These are phyloP conservation scores for Trichoderma oligosporum DNA, from an alignment of 2,329 filamentous ascomycete species.

Conservation along the genomic window DNA sequence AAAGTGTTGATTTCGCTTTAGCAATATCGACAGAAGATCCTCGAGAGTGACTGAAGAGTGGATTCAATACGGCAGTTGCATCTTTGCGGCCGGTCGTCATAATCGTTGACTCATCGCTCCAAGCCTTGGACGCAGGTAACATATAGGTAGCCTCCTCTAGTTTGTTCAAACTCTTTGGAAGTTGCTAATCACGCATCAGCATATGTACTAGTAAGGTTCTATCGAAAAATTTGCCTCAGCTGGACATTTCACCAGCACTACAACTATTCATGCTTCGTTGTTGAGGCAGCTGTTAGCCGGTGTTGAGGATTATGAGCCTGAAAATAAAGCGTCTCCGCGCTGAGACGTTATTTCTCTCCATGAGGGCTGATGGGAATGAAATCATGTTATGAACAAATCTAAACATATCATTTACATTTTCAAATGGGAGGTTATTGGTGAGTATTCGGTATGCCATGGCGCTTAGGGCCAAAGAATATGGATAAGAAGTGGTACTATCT, in stretches of 20 bases:
- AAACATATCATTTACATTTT: not conserved
- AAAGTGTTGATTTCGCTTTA: too few relatives aligned
- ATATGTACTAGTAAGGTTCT: not conserved
- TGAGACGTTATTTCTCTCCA: not conserved
- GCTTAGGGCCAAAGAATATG: constrained; percentile 13
- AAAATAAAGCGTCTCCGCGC: not conserved
- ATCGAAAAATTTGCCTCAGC: not conserved
- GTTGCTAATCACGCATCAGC: not conserved
- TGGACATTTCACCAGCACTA: not conserved
- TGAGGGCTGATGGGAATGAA: not conserved
- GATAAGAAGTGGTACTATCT: not conserved
- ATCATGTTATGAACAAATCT: not conserved
- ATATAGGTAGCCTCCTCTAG: not conserved
- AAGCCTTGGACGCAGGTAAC: constrained; percentile 1
- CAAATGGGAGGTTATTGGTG: constrained; percentile 8
- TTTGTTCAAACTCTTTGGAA: not conserved
- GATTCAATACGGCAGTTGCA: too few relatives aligned
- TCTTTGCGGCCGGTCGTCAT: too few relatives aligned
- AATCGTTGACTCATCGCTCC: too few relatives aligned
- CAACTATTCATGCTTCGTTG: not conserved
- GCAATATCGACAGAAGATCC: too few relatives aligned
- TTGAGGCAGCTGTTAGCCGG: not conserved
- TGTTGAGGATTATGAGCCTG: not conserved
- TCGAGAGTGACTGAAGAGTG: too few relatives aligned
- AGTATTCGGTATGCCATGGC: constrained; percentile 19